These are phyloP conservation scores for Aphanomyces stellatus DNA, from an alignment of 352 stramenopile genomes.

Conservation along the genomic window DNA sequence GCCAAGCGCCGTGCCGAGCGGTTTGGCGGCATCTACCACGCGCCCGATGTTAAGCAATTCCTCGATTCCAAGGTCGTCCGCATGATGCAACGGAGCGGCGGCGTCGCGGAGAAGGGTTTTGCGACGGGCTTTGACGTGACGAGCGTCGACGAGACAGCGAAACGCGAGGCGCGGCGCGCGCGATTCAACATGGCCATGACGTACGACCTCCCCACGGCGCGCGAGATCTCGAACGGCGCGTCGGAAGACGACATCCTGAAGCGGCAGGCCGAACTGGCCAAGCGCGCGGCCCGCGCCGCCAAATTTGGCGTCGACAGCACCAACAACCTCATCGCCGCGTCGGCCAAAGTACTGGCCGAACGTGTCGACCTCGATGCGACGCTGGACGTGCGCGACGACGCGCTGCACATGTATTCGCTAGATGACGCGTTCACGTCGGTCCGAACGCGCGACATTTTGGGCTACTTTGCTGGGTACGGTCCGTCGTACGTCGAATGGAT, in stretches of 20 bases:
- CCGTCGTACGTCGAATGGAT: slow-evolving; percentile 83
- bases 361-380: slow-evolving; percentile 47
- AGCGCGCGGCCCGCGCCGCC: slow-evolving; percentile 47
- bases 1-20: slow-evolving; percentile 45
- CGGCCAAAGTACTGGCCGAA: slow-evolving; percentile 47
- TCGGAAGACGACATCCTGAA: slow-evolving; percentile 65
- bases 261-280: slow-evolving; percentile 49
- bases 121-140: slow-evolving; percentile 39
- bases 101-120: slow-evolving; percentile 52
- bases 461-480: slow-evolving; percentile 69
- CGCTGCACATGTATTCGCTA: slow-evolving; percentile 75
- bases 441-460: slow-evolving; percentile 66
- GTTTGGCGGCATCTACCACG: slow-evolving; percentile 55
- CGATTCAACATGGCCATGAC: slow-evolving; percentile 60
- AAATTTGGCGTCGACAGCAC: slow-evolving; percentile 56
- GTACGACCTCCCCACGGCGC: slow-evolving; percentile 55
- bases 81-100: slow-evolving; percentile 62
- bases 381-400: slow-evolving; percentile 45
- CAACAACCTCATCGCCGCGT: slow-evolving; percentile 31
- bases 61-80: slow-evolving; percentile 67
- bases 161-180: slow-evolving; percentile 68
- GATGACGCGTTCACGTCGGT: slow-evolving; percentile 74
- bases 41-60: slow-evolving; percentile 65
- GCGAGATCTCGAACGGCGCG: slow-evolving; percentile 46
- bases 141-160: slow-evolving; percentile 47